phyloP scores from a whole-genome alignment of 2,329 filamentous ascomycete species.

The Sporothrix brunneoviolacea region DNA sequence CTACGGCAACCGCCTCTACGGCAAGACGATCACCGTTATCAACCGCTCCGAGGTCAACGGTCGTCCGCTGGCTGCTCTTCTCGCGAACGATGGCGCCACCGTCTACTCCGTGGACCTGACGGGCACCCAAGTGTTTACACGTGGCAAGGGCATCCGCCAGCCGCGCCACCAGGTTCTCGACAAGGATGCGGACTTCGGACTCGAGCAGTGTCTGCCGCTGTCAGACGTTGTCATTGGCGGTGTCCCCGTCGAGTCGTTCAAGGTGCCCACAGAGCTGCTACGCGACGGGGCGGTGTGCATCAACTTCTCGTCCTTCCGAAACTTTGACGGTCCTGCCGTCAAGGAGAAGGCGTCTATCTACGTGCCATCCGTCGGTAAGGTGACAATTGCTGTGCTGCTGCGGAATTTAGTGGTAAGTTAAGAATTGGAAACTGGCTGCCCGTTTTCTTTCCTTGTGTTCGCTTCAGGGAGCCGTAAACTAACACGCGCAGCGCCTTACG shows the following conservation, averaged over 20 bases:
- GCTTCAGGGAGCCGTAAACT: too few relatives aligned
- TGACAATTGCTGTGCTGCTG: slow-evolving; percentile 87
- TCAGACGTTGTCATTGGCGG: slow-evolving; percentile 95
- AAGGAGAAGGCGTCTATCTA: slow-evolving; percentile 97
- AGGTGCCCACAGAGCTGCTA: slow-evolving; percentile 77
- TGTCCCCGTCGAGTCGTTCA: slow-evolving; percentile 81
- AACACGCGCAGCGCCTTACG: slow-evolving; percentile 8
- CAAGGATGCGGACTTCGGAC: slow-evolving; percentile 62
- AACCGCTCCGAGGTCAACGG: slow-evolving; percentile 96
- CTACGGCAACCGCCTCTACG: slow-evolving; percentile 86
- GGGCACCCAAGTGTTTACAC: slow-evolving; percentile 85
- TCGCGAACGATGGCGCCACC: slow-evolving; percentile 91
- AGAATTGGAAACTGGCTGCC: not conserved
- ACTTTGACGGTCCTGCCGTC: slow-evolving; percentile 76
- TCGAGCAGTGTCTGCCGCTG: slow-evolving; percentile 75
- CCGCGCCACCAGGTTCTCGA: slow-evolving; percentile 80
- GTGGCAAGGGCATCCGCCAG: slow-evolving; percentile 80
- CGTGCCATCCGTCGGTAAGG: slow-evolving; percentile 93
- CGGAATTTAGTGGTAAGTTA: slow-evolving; percentile 75
- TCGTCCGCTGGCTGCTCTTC: slow-evolving; percentile 79
- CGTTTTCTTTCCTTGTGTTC: too few relatives aligned
- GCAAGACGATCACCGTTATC: slow-evolving; percentile 91
- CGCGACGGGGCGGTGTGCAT: slow-evolving; percentile 94
- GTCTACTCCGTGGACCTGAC: slow-evolving; percentile 94
- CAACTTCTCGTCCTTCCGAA: slow-evolving; percentile 94